These are phyloP conservation scores for Lentinula aciculospora DNA, from an alignment of 768 basidiomycete genomes.

Conservation along the genomic window DNA sequence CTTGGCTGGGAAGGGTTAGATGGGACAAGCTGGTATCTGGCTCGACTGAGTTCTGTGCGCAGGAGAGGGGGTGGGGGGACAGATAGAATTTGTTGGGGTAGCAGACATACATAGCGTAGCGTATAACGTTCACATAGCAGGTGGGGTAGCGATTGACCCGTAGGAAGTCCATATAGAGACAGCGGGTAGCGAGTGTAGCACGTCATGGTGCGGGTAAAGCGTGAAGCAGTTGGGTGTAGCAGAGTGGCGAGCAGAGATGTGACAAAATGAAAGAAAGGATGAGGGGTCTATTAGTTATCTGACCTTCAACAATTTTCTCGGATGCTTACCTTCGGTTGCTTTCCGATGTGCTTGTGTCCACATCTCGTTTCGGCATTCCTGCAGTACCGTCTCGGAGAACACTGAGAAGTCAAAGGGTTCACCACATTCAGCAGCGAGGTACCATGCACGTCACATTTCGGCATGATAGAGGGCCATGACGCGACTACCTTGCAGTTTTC, in stretches of 20 bases:
- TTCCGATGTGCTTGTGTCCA: neutral
- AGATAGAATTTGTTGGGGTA: too few species aligned
- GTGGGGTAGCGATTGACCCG: neutral
- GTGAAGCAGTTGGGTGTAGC: neutral
- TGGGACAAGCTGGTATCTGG: too few species aligned
- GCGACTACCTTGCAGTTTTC: neutral
- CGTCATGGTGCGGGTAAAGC: neutral
- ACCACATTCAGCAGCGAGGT: neutral
- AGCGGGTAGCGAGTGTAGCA: neutral
- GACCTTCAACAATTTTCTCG: neutral
- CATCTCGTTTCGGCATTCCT: neutral
- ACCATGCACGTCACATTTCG: neutral
- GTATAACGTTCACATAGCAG: neutral
- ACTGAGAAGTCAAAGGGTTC: slow-evolving; percentile 1
- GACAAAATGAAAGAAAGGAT: neutral
- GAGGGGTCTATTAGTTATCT: neutral
- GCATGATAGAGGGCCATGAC: slow-evolving; percentile 6
- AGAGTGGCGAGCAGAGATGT: neutral
- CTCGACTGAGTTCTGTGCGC: neutral
- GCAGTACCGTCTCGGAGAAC: neutral
- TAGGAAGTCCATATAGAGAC: neutral
- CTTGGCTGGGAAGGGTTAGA: too few species aligned
- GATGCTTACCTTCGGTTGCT: neutral
- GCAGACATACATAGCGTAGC: neutral
- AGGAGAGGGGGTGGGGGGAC: neutral